phyloP scores from a whole-genome alignment of 768 basidiomycete genomes.

The Nidula microcarpa region DNA sequence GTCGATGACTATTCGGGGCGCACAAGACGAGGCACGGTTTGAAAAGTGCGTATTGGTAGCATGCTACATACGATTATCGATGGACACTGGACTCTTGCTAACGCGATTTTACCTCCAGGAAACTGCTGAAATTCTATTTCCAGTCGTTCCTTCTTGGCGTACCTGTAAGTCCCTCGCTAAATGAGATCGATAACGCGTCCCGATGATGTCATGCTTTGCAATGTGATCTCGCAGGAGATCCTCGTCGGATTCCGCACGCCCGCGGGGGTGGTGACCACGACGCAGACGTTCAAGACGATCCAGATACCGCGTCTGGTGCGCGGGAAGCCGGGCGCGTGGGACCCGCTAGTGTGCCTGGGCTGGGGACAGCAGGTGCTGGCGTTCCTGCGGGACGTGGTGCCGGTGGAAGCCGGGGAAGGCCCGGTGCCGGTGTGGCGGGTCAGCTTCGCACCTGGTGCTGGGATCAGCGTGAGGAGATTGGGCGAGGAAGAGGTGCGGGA shows the following conservation, averaged over 20 bases:
- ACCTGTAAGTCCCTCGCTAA: constrained; percentile 48
- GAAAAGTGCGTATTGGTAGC: constrained; percentile 70
- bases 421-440: constrained; percentile 62
- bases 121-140: constrained; percentile 89
- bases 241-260: constrained; percentile 86
- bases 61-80: neutral
- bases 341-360: constrained; percentile 67
- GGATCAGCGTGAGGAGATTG: constrained; percentile 49
- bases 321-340: constrained; percentile 73
- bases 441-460: constrained; percentile 55
- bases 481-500: constrained; percentile 48
- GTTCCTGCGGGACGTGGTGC: constrained; percentile 42
- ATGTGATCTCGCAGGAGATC: constrained; percentile 52
- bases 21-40: constrained; percentile 67
- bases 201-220: constrained; percentile 1
- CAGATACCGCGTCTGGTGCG: constrained; percentile 77
- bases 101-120: constrained; percentile 40
- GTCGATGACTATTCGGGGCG: constrained; percentile 63
- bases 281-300: constrained; percentile 74
- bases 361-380: constrained; percentile 68
- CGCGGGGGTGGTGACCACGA: constrained; percentile 60
- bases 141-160: constrained; percentile 91
- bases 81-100: neutral
- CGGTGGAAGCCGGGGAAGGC: constrained; percentile 7
- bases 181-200: neutral